These are phyloP conservation scores for Zopfochytrium polystomum DNA, from an alignment of 371 early-diverging fungal species.

Conservation along the genomic window DNA sequence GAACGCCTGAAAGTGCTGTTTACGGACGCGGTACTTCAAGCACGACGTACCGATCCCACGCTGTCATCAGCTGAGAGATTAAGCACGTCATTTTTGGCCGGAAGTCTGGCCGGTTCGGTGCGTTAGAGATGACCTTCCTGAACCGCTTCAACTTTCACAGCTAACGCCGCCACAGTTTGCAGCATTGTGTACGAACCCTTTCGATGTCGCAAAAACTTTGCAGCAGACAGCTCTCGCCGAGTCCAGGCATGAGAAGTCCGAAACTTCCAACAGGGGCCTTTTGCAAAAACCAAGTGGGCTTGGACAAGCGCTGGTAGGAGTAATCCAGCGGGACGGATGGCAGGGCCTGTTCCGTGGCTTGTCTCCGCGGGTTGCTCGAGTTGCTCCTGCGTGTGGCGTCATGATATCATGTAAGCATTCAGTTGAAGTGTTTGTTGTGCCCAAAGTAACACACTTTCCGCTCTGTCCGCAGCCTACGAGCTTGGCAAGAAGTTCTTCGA, in stretches of 20 bases:
- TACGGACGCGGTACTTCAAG: too few relatives aligned
- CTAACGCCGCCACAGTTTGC: conserved; percentile 57
- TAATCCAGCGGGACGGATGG: conserved; percentile 67
- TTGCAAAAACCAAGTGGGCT: too few relatives aligned
- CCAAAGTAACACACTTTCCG: neutral
- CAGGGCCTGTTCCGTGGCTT: conserved; percentile 69
- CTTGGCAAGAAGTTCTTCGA: conserved; percentile 41
- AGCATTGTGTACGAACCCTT: conserved; percentile 86
- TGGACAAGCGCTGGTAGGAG: conserved; percentile 20
- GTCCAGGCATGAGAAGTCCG: conserved; percentile 1
- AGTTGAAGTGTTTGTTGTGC: neutral
- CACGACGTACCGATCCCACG: conserved; percentile 47
- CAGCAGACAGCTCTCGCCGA: conserved; percentile 57
- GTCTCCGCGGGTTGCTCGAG: conserved; percentile 78
- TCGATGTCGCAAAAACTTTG: conserved; percentile 92
- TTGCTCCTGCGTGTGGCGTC: too few relatives aligned
- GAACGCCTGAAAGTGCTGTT: too few relatives aligned
- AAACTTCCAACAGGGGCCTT: too few relatives aligned
- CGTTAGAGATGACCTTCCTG: too few relatives aligned
- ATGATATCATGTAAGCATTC: too few relatives aligned
- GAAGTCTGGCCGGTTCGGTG: conserved; percentile 40
- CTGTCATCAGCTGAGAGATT: conserved; percentile 16
- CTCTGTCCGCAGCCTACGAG: conserved; percentile 56
- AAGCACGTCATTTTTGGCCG: conserved; percentile 32
- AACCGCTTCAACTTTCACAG: neutral